These are phyloP conservation scores for Heliocybe sulcata DNA, from an alignment of 1,284 basidiomycete species.

Conservation along the genomic window DNA sequence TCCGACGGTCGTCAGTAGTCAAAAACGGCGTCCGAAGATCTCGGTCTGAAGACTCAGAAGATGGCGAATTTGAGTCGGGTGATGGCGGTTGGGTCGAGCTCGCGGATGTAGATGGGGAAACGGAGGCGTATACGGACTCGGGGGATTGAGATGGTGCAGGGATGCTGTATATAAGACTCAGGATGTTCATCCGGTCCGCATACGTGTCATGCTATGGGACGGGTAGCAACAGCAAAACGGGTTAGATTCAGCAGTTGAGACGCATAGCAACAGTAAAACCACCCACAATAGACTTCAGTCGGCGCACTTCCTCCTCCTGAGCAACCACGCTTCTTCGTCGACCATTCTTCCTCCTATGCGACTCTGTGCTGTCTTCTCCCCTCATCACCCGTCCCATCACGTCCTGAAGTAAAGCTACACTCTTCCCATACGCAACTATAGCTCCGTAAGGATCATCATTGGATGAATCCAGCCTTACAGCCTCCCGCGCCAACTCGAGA, in stretches of 20 bases:
- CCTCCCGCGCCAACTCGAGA: constrained; percentile 76
- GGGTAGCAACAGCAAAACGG: constrained; percentile 3
- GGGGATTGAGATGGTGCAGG: constrained; percentile 62
- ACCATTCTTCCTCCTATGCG: constrained; percentile 43
- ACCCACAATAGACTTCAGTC: constrained; percentile 77
- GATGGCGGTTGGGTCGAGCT: constrained; percentile 42
- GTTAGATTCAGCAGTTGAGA: constrained; percentile 6
- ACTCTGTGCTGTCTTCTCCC: constrained; percentile 70
- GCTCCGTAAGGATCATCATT: constrained; percentile 79
- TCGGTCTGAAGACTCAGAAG: constrained; percentile 39
- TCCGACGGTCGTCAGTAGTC: constrained; percentile 22
- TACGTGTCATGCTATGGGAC: constrained; percentile 73
- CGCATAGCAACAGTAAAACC: not conserved
- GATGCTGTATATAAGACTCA: constrained; percentile 80
- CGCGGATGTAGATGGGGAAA: constrained; percentile 31
- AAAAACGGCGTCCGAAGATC: constrained; percentile 29
- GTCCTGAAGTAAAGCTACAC: constrained; percentile 74
- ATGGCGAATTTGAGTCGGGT: constrained; percentile 46
- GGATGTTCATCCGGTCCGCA: constrained; percentile 82
- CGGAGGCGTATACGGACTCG: constrained; percentile 37
- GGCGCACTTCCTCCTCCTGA: constrained; percentile 76
- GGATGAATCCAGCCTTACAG: constrained; percentile 72
- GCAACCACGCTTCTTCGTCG: constrained; percentile 73
- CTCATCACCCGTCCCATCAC: constrained; percentile 82
- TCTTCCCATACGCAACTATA: constrained; percentile 74